Base-by-base conservation (phyloP, 192 early-diverging fungal species). In the Backusella tuberculispora region DNA sequence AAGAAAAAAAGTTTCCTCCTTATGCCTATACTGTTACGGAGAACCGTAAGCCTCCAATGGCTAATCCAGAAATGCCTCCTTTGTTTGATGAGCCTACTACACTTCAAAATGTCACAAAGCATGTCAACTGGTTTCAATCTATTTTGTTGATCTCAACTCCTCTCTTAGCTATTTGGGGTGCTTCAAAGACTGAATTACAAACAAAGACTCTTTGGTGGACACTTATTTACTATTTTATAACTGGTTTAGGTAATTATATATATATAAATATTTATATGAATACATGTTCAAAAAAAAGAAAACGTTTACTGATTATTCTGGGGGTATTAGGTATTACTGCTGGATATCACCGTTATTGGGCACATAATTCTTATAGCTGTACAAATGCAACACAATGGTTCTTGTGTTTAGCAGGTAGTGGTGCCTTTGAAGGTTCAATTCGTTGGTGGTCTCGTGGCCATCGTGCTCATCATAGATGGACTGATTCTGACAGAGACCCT, bases 381-480 rank as follows among this genome's bases (percentile, higher is more conserved):
- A 84, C 83, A 2, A 81, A 81, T 9, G 83, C 84, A 7, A 83
- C 92, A 69, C 88, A 86, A 76, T 76, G 90, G 19, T 82, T 87
- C n/a, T 85, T 95, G 50, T 83, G 87, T 26, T 77, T 94, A 19
- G 84, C 85, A 3, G 90, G 91, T 40, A 84, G 88, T 26, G 90
- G 92, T 37, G 90, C 94, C 10, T 88, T 96, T 7, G 87, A 96
- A 75, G 94, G 94, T 66, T 93, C 92, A 67, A 91, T 93, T 74
- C 87, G 89, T 45, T 96, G 94, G 94, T 96, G 94, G 94, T 87
- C 85, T 21, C 88, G 94, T 34, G 90, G 92, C 26, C 94, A 96
- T 77, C 92, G 94, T 69, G 91, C 92, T 72, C 94, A 96, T 74
- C 94, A 96, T 82, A 85, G 79, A 73, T 80, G 79, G 79, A 96